Evolutionary conservation across 352 stramenopile species (phyloP).

Genomic region (Phytophthora ohioensis): DNA sequence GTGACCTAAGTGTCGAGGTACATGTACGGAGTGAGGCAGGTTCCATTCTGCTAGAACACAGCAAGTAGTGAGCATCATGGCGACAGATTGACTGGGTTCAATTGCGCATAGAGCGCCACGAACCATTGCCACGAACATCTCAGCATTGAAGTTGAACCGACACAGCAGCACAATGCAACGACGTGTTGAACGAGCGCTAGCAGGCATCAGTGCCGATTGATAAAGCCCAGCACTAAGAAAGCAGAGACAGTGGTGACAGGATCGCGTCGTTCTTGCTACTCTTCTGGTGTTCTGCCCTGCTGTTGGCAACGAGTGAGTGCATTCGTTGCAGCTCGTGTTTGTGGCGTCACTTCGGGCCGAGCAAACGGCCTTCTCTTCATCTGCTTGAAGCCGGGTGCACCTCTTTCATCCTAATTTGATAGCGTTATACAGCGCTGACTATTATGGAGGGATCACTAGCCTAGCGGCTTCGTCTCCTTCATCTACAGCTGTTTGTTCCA

Average conservation of each 20-base stretch:
- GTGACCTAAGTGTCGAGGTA: not conserved
- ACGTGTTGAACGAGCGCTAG: not conserved
- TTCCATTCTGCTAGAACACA: not conserved
- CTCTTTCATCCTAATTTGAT: not conserved
- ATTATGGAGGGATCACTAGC: not conserved
- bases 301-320: not conserved
- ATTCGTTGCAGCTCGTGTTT: not conserved
- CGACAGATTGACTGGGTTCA: not conserved
- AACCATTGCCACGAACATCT: not conserved
- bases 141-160: not conserved
- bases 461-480: not conserved
- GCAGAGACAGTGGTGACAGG: not conserved
- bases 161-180: conserved; percentile 3
- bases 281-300: not conserved
- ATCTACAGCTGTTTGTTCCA: not conserved
- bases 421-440: conserved; percentile 2
- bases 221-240: not conserved
- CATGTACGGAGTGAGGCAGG: not conserved
- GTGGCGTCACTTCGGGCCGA: no score
- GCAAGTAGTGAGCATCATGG: no score
- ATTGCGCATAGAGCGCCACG: not conserved
- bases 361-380: not conserved
- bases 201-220: not conserved
- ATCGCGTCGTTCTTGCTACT: not conserved
- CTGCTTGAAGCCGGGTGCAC: not conserved